Base-by-base conservation (phyloP, 768 basidiomycete species). In the Hygrophorus pudorinus region DNA sequence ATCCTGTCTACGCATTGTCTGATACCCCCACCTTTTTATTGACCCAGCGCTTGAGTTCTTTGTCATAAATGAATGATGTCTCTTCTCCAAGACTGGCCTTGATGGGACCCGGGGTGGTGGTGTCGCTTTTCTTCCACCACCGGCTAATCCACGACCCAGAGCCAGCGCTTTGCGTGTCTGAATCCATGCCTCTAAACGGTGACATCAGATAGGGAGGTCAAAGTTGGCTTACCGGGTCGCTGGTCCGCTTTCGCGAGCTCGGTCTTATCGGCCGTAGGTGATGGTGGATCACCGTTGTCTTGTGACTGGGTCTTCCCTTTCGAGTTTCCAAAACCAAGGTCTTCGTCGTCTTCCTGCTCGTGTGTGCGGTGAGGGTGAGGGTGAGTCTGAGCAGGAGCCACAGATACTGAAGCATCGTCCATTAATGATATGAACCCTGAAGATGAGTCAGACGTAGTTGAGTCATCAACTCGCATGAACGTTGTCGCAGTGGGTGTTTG, bases 1-100 rank as follows among this genome's bases (percentile, higher is more conserved):
- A 31, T 34, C 28, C 3, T 24, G 17, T 27, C 29, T 32, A 37
- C 7, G 14, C 36, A 40, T 20, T n/a, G 21, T 47, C 42, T 20
- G 45, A 41, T 16, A 7, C 5, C 50, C 64, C 59, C 48, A 89
- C 91, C 67, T 85, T 91, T 64, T 85, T 93, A 60, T 96, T 92
- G 20, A 99, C 81, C 96, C 96, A 99, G 49, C 85, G 78, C 60
- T 93, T 92, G 48, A 83, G 73, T n/a, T 96, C 91, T 54, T 85
- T 81, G 58, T 99, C 96, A 58, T 87, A 99, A 56, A 89, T 85
- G 67, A 98, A 94, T 20, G 79, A 69, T 14, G 62, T 90, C 58
- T 92, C 79, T 52, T 98, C 90, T 6, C 96, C 96, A 18, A 99
- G 75, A 53, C 84, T 98, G 14, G 94, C 96, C 57, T 81, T 86